These are phyloP conservation scores for Aureobasidium sp. DNA, from an alignment of 2,329 filamentous ascomycete species.

Conservation along the genomic window DNA sequence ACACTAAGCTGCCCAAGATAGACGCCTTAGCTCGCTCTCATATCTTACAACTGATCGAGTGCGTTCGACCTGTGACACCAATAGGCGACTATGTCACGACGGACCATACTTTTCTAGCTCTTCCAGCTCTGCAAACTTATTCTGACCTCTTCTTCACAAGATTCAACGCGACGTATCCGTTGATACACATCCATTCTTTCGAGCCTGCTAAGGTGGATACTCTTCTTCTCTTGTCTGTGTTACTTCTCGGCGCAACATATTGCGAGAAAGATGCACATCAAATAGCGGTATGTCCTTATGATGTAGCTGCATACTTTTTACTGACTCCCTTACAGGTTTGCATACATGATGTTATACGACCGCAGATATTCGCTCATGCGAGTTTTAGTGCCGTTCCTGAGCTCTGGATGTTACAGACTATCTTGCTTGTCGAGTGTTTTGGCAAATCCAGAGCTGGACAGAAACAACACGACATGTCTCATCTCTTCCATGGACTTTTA, in stretches of 20 bases:
- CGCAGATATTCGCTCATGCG: slow-evolving; percentile 52
- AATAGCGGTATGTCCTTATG: slow-evolving; percentile 38
- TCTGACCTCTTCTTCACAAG: slow-evolving; percentile 54
- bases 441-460: slow-evolving; percentile 57
- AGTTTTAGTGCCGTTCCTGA: slow-evolving; percentile 53
- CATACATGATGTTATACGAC: slow-evolving; percentile 54
- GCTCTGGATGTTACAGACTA: slow-evolving; percentile 55
- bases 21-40: slow-evolving; percentile 37
- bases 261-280: slow-evolving; percentile 53
- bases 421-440: slow-evolving; percentile 57
- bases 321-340: slow-evolving; percentile 36
- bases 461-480: slow-evolving; percentile 57
- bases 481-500: slow-evolving; percentile 51
- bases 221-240: slow-evolving; percentile 47
- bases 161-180: slow-evolving; percentile 55
- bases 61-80: slow-evolving; percentile 42
- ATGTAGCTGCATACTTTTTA: background rate
- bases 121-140: slow-evolving; percentile 48
- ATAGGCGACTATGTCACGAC: slow-evolving; percentile 42
- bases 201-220: slow-evolving; percentile 44
- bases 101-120: slow-evolving; percentile 46
- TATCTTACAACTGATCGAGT: slow-evolving; percentile 46
- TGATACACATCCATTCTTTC: slow-evolving; percentile 54
- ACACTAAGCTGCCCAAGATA: slow-evolving; percentile 30
- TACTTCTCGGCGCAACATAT: slow-evolving; percentile 58